Percentiles rank a stretch among this genome's conserved stretches.
Conservation (phyloP, 73 alveolate genomes). For the Stentor coeruleus region DNA sequence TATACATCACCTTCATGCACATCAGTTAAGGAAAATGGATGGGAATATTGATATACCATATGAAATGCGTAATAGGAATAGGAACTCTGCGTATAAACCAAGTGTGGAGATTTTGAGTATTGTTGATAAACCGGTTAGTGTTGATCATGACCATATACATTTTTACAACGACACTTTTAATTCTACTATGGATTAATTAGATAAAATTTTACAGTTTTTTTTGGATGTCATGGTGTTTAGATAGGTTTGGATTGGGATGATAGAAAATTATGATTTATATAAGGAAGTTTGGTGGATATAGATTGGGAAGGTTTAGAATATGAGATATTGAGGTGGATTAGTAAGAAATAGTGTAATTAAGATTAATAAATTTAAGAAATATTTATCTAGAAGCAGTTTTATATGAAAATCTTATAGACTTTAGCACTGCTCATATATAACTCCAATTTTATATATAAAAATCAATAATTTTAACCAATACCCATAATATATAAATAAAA, state of each 20-base stretch:
- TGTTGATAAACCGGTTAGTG: background rate
- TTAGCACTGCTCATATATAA: background rate
- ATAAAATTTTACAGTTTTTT: background rate
- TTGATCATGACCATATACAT: background rate
- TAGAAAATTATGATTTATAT: too few species aligned
- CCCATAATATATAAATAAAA: background rate
- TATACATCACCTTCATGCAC: slow-evolving; percentile 61
- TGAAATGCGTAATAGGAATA: background rate
- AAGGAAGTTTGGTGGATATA: background rate
- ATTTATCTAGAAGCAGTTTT: background rate
- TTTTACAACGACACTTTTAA: background rate
- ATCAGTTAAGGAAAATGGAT: slow-evolving; percentile 36
- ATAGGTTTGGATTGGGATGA: too few species aligned
- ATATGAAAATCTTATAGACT: background rate
- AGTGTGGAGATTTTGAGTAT: background rate
- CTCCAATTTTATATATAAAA: background rate
- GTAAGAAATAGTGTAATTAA: background rate
- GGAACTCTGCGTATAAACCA: background rate
- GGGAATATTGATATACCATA: slow-evolving; percentile 52
- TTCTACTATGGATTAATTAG: background rate
- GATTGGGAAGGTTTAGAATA: background rate
- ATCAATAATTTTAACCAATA: background rate
- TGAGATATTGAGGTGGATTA: background rate
- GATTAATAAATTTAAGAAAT: background rate
- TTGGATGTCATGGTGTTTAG: background rate